Base-by-base conservation (phyloP, 1,139 yeast genomes). In the Yamadazyma epiphylla region DNA sequence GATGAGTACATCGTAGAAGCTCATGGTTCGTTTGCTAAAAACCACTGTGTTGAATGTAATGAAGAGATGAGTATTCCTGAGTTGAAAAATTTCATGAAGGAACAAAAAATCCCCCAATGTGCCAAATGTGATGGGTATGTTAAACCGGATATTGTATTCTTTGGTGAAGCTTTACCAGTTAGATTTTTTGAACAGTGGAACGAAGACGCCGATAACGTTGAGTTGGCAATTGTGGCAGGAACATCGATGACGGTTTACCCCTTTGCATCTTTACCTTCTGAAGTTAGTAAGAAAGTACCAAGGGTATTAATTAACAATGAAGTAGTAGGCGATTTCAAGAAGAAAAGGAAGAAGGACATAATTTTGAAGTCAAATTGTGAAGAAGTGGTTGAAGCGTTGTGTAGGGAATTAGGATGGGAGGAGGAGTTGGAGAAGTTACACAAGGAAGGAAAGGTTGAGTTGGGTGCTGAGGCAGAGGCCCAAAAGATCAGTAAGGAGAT, bases 91-190 rank as follows among this genome's bases (percentile, higher is more conserved):
- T 60, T 60, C 25, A 62, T 81, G 57, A 43, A 43, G 13, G 58
- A 59, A 39, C 54, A 61, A 34, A 67, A 70, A 1, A 69, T 76
- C 22, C 87, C 88, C 1, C 45, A 38, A 2, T 75, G 80, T 41
- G 24, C 40, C 3, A 49, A 58, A 25, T 89, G 96, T 55, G 47
- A 61, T 2, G 94, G 95, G 0, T 69, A 77, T 24, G 88, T 91
- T 20, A 89, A 89, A 49, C 98, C 97, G 0, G 94, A 86, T 46
- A 91, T 89, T 41, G 94, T 86, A 0, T 89, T 89, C 48, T 89
- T 88, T 58, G 97, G 97, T 1, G 97, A 89, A 55, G 74, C 80
- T 1, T 62, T 89, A 14, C 97, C 97, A 0, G 47, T 45, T 1
- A 60, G 63, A 34, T 85, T 88, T 48, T 88, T 83, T 53, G 74